phyloP scores from a whole-genome alignment of 352 stramenopile species.

The Globisporangium nodosum region DNA sequence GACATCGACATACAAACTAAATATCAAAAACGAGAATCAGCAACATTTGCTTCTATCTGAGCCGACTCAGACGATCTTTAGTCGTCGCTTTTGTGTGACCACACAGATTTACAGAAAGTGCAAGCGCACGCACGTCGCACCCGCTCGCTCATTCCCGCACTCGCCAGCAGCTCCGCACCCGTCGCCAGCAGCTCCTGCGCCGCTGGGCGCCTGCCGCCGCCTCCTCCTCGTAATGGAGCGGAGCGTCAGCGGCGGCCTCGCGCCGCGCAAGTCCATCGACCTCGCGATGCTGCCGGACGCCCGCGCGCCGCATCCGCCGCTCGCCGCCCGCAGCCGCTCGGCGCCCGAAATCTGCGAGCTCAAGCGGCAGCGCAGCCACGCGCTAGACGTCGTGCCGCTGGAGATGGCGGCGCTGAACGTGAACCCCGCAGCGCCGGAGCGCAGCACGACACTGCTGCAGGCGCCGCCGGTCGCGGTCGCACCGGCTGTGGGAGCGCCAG shows the following conservation, averaged over 20 bases:
- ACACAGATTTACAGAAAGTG: no score
- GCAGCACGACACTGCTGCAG: background rate
- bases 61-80: no score
- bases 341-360: background rate
- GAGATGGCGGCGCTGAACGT: slow-evolving; percentile 2
- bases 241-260: background rate
- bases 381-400: slow-evolving; percentile 3
- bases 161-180: no score
- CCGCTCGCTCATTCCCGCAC: no score
- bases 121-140: no score
- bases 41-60: no score
- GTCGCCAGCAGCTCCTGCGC: no score
- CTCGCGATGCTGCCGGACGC: slow-evolving; percentile 12
- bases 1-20: no score
- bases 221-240: background rate
- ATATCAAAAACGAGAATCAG: no score
- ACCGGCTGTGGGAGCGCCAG: background rate
- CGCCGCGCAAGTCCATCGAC: slow-evolving; percentile 13
- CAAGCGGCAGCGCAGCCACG: background rate
- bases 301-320: background rate
- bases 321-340: background rate
- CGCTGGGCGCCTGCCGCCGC: no score
- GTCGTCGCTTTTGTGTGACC: no score
- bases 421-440: background rate
- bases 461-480: background rate